Evolutionary conservation across 1,284 basidiomycete species (phyloP).

Genomic region (Mycena sp.): DNA sequence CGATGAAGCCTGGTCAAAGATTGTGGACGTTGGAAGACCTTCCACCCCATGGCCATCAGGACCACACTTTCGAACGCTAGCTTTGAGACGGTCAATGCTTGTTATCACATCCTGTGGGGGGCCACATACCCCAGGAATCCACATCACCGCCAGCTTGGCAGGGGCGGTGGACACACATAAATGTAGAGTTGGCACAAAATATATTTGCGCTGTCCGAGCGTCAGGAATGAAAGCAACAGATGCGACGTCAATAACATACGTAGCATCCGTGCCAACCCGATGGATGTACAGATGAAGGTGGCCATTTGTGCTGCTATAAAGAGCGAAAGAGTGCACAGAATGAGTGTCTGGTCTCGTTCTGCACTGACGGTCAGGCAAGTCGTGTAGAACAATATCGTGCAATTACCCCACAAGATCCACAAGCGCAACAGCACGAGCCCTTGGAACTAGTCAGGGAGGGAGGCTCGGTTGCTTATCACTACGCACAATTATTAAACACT

Average conservation of each 20-base stretch:
- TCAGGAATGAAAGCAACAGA: neutral
- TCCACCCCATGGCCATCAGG: slow-evolving; percentile 1
- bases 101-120: no score
- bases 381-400: neutral
- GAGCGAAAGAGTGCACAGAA: slow-evolving; percentile 1
- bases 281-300: neutral
- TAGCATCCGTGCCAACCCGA: neutral
- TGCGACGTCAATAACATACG: neutral
- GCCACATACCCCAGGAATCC: slow-evolving; percentile 10
- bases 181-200: neutral
- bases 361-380: neutral
- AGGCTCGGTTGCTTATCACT: neutral
- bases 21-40: neutral
- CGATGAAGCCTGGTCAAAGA: neutral
- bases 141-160: neutral
- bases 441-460: neutral
- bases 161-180: neutral
- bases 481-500: slow-evolving; percentile 15
- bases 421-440: slow-evolving; percentile 18
- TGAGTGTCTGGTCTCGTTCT: slow-evolving; percentile 16
- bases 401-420: slow-evolving; percentile 18
- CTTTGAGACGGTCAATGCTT: neutral
- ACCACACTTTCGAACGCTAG: slow-evolving; percentile 1
- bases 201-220: neutral
- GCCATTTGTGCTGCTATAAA: neutral